A percentile compares a stretch with the other conserved stretches of the same genome.
phyloP scores from a whole-genome alignment of 441 rosid species.

The Populus hybrid region DNA sequence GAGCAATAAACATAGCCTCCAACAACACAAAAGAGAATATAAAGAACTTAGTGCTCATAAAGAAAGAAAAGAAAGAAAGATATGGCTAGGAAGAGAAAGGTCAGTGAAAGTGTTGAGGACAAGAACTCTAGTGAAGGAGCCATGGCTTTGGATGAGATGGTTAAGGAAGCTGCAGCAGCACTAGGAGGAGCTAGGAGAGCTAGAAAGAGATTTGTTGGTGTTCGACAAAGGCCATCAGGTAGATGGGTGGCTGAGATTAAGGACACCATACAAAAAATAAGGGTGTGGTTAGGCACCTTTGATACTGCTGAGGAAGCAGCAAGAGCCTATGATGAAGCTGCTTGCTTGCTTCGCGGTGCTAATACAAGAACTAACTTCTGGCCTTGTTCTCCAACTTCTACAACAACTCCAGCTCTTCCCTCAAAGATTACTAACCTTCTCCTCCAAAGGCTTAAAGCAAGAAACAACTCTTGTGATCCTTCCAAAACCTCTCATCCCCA shows the following conservation, averaged over 20 bases:
- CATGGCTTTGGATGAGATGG: constrained; percentile 59
- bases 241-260: constrained; percentile 44
- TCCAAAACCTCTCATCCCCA: constrained; percentile 1
- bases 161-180: constrained; percentile 46
- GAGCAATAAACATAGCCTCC: constrained; percentile 1
- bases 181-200: constrained; percentile 49
- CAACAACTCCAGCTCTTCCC: constrained; percentile 53
- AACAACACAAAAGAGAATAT: neutral
- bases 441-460: constrained; percentile 56
- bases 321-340: constrained; percentile 78
- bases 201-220: constrained; percentile 67
- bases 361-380: constrained; percentile 68
- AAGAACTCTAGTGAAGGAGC: constrained; percentile 21
- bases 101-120: constrained; percentile 27
- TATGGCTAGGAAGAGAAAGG: constrained; percentile 59
- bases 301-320: constrained; percentile 58
- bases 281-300: too few species aligned
- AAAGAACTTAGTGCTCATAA: neutral
- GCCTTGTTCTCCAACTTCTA: constrained; percentile 51
- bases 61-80: neutral
- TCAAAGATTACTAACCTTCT: constrained; percentile 62
- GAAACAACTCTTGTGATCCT: constrained; percentile 26
- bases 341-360: constrained; percentile 64
- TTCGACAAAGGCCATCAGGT: constrained; percentile 90
- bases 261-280: too few species aligned